Conservation (phyloP, 2,329 filamentous ascomycete species). For the Hymenoscyphus scutula region DNA sequence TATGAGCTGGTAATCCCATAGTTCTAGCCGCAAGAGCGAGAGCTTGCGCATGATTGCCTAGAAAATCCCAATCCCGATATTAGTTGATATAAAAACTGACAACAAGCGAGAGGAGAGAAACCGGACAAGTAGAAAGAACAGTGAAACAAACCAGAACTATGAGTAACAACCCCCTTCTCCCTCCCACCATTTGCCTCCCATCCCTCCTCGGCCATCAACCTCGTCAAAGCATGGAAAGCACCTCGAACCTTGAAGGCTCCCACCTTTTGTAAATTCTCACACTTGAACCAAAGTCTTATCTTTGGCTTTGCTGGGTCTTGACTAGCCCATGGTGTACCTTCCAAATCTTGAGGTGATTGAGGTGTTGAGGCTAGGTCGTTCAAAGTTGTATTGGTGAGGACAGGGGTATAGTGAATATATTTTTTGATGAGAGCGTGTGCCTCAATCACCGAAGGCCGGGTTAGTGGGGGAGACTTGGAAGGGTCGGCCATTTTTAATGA, state of each 20-base stretch:
- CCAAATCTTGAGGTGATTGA: conserved; percentile 52
- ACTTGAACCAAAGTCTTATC: conserved; percentile 86
- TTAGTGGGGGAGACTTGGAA: conserved; percentile 61
- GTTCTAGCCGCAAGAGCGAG: conserved; percentile 79
- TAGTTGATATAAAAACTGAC: too few species aligned
- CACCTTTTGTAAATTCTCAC: conserved; percentile 86
- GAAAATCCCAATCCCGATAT: not conserved
- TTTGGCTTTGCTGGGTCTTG: conserved; percentile 59
- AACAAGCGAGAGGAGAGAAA: not conserved
- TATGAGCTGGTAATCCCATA: conserved; percentile 73
- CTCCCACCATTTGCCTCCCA: conserved; percentile 58
- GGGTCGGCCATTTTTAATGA: conserved; percentile 50
- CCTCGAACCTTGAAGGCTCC: conserved; percentile 93
- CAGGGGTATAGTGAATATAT: conserved; percentile 79
- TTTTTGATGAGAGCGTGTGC: conserved; percentile 72
- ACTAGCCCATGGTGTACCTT: conserved; percentile 55
- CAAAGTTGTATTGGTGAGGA: conserved; percentile 76
- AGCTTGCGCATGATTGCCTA: conserved; percentile 93
- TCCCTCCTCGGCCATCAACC: conserved; percentile 61
- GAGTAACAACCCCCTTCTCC: conserved; percentile 76
- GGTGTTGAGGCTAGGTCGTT: conserved; percentile 71
- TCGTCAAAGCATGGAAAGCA: conserved; percentile 79
- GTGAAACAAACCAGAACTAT: conserved; percentile 71
- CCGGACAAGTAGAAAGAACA: not conserved
- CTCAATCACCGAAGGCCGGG: conserved; percentile 65